phyloP scores from a whole-genome alignment of 202 grass and related monocot species.

The Panicum virgatum region DNA sequence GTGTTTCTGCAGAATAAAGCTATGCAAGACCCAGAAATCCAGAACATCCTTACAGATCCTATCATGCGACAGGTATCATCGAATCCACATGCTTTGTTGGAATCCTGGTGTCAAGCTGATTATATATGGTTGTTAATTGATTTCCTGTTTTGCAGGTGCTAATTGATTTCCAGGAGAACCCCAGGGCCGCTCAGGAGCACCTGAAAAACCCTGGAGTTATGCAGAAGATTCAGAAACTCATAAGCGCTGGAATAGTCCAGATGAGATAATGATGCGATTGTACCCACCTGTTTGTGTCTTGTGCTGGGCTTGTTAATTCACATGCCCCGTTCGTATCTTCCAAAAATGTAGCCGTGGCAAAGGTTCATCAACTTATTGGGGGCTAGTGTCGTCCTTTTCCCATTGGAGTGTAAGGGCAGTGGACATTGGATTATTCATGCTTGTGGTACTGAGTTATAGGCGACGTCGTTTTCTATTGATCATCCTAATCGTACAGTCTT shows the following conservation, averaged over 20 bases:
- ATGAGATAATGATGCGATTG: constrained; percentile 51
- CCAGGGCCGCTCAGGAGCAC: constrained; percentile 80
- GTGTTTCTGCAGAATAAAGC: constrained; percentile 70
- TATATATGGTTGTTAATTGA: neutral
- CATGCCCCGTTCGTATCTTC: neutral
- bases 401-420: constrained; percentile 44
- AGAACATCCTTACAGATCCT: constrained; percentile 88
- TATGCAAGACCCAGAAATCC: constrained; percentile 98
- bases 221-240: constrained; percentile 96
- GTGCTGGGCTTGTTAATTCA: constrained; percentile 14
- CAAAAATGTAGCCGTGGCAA: neutral
- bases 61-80: constrained; percentile 88
- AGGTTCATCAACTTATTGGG: neutral
- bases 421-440: constrained; percentile 30
- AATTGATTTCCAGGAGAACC: constrained; percentile 95
- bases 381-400: neutral
- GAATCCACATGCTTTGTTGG: neutral
- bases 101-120: neutral
- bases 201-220: constrained; percentile 82
- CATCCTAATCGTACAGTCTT: neutral
- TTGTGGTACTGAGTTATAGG: neutral
- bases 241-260: constrained; percentile 90
- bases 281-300: constrained; percentile 1
- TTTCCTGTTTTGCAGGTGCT: constrained; percentile 63
- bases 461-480: neutral